A percentile compares a stretch with the other conserved stretches of the same genome.
Evolutionary conservation across 805 yeast species (phyloP).

Genomic region (Monosporozyma yasuniensis): DNA sequence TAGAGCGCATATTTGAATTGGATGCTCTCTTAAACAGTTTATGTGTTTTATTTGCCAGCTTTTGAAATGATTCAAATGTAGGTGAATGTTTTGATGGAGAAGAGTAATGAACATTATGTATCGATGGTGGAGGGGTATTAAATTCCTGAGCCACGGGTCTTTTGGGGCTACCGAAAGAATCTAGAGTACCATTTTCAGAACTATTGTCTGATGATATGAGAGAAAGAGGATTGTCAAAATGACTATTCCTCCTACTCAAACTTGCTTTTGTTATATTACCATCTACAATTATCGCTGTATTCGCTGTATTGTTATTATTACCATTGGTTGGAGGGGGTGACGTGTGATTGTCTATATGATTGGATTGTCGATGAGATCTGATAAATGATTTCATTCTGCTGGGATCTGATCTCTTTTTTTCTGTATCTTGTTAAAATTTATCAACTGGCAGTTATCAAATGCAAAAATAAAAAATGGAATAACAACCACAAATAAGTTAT

Average conservation of each 20-base stretch:
- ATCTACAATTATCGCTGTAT: neutral
- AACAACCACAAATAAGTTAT: neutral
- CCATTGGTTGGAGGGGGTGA: too few relatives aligned
- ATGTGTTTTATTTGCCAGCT: slow-evolving; percentile 20
- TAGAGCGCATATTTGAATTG: slow-evolving; percentile 7
- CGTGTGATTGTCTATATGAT: slow-evolving; percentile 29
- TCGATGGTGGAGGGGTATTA: slow-evolving; percentile 7
- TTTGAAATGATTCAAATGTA: slow-evolving; percentile 25
- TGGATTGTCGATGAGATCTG: slow-evolving; percentile 33
- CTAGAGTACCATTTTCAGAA: neutral
- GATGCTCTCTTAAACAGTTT: slow-evolving; percentile 24
- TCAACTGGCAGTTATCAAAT: neutral
- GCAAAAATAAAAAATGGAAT: neutral
- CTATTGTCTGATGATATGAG: neutral
- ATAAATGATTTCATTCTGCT: slow-evolving; percentile 32
- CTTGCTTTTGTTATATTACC: neutral
- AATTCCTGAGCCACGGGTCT: neutral
- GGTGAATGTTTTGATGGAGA: slow-evolving; percentile 15
- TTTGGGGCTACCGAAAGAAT: neutral
- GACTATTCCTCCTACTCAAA: neutral
- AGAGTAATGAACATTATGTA: slow-evolving; percentile 6
- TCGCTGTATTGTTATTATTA: neutral
- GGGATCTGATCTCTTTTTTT: neutral
- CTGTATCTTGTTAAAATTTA: neutral
- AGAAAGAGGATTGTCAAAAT: slow-evolving; percentile 2